Evolutionary conservation across 1,139 yeast species (phyloP).

Genomic region (Geotrichum reessii): DNA sequence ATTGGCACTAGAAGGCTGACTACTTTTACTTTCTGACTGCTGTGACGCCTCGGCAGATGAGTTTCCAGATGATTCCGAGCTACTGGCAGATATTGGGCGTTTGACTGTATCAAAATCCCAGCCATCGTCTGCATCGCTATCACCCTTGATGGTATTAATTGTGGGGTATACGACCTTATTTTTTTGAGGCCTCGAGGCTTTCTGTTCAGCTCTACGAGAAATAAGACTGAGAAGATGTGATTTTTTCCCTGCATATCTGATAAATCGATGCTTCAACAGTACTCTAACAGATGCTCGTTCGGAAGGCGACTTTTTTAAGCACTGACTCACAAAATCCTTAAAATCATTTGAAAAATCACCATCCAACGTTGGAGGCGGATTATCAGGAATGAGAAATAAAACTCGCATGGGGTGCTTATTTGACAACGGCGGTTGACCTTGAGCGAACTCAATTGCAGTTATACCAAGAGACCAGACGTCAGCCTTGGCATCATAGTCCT

Average conservation of each 20-base stretch:
- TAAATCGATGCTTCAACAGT: conserved; percentile 57
- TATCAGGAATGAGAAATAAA: conserved; percentile 51
- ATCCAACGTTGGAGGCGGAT: conserved; percentile 46
- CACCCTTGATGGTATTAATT: conserved; percentile 13
- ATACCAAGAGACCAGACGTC: conserved; percentile 97
- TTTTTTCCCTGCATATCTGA: conserved; percentile 43
- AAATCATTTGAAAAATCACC: conserved; percentile 46
- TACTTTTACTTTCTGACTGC: not conserved
- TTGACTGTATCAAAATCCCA: conserved; percentile 41
- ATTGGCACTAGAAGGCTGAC: not conserved
- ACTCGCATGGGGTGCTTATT: conserved; percentile 78
- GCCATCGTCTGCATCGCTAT: conserved; percentile 31
- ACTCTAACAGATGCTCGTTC: conserved; percentile 53
- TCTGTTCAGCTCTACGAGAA: conserved; percentile 22
- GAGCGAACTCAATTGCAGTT: conserved; percentile 77
- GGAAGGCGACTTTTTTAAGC: conserved; percentile 59
- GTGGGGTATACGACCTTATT: conserved; percentile 23
- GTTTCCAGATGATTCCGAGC: not conserved
- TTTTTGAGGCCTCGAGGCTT: conserved; percentile 17
- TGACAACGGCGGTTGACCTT: conserved; percentile 77
- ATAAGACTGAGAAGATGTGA: conserved; percentile 33
- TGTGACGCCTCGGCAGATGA: not conserved
- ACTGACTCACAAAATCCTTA: conserved; percentile 57
- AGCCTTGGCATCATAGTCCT: conserved; percentile 81
- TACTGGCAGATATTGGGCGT: conserved; percentile 22